Percentiles rank a stretch among this genome's conserved stretches.
Conservation (phyloP, 2,329 filamentous ascomycete species). For the Colletotrichum eleusines region DNA sequence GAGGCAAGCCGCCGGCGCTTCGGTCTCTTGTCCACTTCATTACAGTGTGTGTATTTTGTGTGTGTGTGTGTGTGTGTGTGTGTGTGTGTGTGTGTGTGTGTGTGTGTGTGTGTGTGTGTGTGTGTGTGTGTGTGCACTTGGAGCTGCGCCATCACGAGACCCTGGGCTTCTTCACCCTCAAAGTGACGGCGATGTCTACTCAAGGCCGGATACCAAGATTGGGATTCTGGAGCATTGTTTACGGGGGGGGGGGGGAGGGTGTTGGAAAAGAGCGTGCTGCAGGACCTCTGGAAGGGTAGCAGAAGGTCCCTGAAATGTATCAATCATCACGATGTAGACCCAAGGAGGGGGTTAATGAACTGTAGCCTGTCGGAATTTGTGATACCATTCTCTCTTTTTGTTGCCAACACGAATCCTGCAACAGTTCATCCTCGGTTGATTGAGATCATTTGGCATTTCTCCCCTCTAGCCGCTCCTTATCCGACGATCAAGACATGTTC, state of each 20-base stretch:
- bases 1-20: constrained; percentile 2
- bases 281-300: constrained; percentile 2
- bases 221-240: background rate
- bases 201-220: background rate
- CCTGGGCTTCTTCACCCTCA: too few species aligned
- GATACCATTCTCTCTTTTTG: constrained; percentile 34
- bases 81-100: background rate
- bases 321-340: background rate
- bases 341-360: background rate
- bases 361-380: constrained; percentile 11
- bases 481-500: background rate
- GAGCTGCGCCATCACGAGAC: background rate
- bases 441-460: background rate
- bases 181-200: background rate
- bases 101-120: too few species aligned
- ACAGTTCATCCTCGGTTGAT: too few species aligned
- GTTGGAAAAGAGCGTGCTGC: constrained; percentile 2
- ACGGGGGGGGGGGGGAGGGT: background rate
- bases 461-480: background rate
- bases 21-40: background rate
- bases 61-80: background rate
- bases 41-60: background rate
- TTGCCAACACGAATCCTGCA: constrained; percentile 6
- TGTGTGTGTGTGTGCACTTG: background rate
- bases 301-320: constrained; percentile 3